phyloP scores from a whole-genome alignment of 192 early-diverging fungal species.

The Piromyces finnis region DNA sequence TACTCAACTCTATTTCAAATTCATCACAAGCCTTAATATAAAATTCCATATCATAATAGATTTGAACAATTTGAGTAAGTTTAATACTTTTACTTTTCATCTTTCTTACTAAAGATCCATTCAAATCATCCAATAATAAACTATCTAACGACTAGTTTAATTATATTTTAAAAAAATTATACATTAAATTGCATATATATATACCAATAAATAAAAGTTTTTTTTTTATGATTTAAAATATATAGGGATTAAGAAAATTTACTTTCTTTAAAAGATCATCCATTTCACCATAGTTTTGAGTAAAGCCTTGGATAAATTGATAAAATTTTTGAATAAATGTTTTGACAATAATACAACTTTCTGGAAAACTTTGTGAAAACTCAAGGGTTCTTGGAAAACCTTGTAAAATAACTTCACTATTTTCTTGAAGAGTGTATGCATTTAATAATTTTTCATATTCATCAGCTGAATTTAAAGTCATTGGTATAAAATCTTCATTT shows the following conservation, averaged over 20 bases:
- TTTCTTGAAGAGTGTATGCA: background rate
- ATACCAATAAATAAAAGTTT: background rate
- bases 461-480: background rate
- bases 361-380: conserved; percentile 65
- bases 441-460: background rate
- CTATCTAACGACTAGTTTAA: conserved; percentile 29
- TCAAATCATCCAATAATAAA: conserved; percentile 47
- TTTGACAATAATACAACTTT: conserved; percentile 47
- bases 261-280: conserved; percentile 70
- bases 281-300: conserved; percentile 66
- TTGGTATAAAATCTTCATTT: background rate
- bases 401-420: background rate
- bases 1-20: conserved; percentile 58
- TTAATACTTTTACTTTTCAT: conserved; percentile 41
- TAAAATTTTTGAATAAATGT: conserved; percentile 63
- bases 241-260: too few species aligned
- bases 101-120: conserved; percentile 44
- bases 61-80: conserved; percentile 68
- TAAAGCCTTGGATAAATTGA: conserved; percentile 65
- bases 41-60: conserved; percentile 64
- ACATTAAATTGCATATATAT: too few species aligned
- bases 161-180: too few species aligned
- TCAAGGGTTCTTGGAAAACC: conserved; percentile 54
- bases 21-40: conserved; percentile 47
- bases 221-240: background rate